A percentile compares a stretch with the other conserved stretches of the same genome.
Evolutionary conservation across 768 basidiomycete species (phyloP).

Genomic region (Rhodotorula kratochvilovae): DNA sequence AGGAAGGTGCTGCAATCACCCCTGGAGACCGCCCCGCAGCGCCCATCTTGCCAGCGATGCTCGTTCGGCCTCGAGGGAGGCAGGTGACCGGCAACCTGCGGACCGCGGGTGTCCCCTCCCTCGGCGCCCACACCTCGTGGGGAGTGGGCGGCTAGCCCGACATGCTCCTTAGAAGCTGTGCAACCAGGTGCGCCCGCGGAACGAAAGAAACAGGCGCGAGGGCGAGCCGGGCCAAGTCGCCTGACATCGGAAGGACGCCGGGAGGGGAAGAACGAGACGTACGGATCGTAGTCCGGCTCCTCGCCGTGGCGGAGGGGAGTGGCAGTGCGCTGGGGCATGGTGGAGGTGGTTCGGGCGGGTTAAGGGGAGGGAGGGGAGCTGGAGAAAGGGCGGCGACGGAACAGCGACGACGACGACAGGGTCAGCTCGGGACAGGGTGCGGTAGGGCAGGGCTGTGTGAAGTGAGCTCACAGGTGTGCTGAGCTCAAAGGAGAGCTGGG

Average conservation of each 20-base stretch:
- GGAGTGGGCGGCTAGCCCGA: background rate
- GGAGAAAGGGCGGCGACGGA: background rate
- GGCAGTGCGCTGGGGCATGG: slow-evolving; percentile 20
- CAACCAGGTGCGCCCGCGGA: background rate
- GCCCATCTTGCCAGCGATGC: background rate
- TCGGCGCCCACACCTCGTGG: background rate
- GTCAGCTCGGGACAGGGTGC: background rate
- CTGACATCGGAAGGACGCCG: background rate
- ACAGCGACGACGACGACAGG: background rate
- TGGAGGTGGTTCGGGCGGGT: background rate
- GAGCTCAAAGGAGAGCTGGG: background rate
- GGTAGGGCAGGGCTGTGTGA: too few species aligned
- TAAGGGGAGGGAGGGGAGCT: background rate
- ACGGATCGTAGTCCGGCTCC: slow-evolving; percentile 26
- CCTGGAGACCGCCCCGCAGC: too few species aligned
- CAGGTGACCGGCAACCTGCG: background rate
- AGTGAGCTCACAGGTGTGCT: background rate
- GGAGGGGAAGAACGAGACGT: background rate
- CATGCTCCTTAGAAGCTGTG: background rate
- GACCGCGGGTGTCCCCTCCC: background rate
- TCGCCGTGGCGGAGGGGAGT: slow-evolving; percentile 31
- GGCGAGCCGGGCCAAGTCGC: too few species aligned
- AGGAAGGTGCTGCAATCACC: too few species aligned
- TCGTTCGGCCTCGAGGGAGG: background rate
- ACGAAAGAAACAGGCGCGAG: background rate